These are phyloP conservation scores for Dicorynia guianensis DNA, from an alignment of 306 rosid species.

Conservation along the genomic window DNA sequence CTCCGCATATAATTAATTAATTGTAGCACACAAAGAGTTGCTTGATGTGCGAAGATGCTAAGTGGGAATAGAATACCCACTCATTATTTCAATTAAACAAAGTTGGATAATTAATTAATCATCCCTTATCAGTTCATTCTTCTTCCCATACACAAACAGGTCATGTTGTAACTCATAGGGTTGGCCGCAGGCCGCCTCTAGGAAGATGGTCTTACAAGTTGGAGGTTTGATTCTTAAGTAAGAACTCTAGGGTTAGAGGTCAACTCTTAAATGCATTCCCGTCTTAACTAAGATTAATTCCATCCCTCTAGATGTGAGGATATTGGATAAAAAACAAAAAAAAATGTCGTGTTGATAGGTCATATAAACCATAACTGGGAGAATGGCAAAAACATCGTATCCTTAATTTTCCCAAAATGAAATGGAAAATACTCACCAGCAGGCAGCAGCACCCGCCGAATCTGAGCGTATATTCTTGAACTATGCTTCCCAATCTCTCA, in stretches of 20 bases:
- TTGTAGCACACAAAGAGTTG: conserved; percentile 51
- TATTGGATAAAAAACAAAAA: no score
- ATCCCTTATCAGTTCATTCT: conserved; percentile 11
- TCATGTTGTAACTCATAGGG: no score
- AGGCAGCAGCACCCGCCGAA: not conserved
- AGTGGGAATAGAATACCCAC: conserved; percentile 23
- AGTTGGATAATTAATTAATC: not conserved
- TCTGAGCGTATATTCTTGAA: conserved; percentile 40
- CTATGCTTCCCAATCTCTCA: not conserved
- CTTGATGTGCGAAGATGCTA: conserved; percentile 49
- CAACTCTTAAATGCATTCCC: no score
- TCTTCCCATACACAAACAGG: not conserved
- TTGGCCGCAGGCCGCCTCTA: no score
- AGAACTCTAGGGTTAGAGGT: no score
- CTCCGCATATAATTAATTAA: conserved; percentile 40
- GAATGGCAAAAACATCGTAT: no score
- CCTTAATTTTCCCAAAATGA: not conserved
- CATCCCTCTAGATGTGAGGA: no score
- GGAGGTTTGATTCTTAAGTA: no score
- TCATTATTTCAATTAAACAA: conserved; percentile 14
- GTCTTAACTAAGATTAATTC: no score
- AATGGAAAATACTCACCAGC: not conserved
- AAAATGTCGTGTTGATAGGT: no score
- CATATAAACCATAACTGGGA: no score
- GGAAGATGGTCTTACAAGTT: no score